phyloP scores from a whole-genome alignment of 140 eudicot species.

The Stevia rebaudiana region DNA sequence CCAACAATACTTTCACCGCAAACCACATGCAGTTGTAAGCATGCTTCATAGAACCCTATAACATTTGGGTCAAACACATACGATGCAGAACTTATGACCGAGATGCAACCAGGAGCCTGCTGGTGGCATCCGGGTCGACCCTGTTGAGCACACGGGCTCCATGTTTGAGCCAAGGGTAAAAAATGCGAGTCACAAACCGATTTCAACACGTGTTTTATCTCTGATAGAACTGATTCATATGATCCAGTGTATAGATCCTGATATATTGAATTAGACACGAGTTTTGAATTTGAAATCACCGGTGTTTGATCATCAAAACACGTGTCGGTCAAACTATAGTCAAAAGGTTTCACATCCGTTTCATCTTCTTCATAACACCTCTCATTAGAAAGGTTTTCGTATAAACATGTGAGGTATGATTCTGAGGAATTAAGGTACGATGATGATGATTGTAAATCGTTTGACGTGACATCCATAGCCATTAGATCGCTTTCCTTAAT shows the following conservation, averaged over 20 bases:
- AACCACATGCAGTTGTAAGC: conserved; percentile 48
- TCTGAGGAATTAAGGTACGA: conserved; percentile 33
- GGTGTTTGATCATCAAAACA: conserved; percentile 21
- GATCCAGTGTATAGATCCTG: conserved; percentile 29
- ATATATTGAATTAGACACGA: conserved; percentile 15
- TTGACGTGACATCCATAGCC: conserved; percentile 34
- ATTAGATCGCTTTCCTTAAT: conserved; percentile 26
- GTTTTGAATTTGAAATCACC: not conserved
- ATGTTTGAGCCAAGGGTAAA: conserved; percentile 63
- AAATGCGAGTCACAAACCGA: conserved; percentile 40
- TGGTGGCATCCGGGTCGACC: conserved; percentile 36
- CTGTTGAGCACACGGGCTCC: conserved; percentile 55
- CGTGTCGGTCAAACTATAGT: conserved; percentile 20
- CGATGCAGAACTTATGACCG: conserved; percentile 42
- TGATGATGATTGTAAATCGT: conserved; percentile 36
- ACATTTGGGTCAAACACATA: conserved; percentile 39
- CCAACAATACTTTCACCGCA: conserved; percentile 57
- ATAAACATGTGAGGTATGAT: conserved; percentile 18
- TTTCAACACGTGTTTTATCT: conserved; percentile 40
- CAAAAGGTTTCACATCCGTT: conserved; percentile 27
- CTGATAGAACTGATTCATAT: conserved; percentile 33
- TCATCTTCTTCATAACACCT: conserved; percentile 25
- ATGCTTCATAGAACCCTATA: conserved; percentile 48
- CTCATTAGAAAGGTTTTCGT: conserved; percentile 24
- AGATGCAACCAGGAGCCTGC: conserved; percentile 34